Evolutionary conservation across 495 filamentous ascomycete species (phyloP).

Genomic region (Parathielavia hyrcaniae): DNA sequence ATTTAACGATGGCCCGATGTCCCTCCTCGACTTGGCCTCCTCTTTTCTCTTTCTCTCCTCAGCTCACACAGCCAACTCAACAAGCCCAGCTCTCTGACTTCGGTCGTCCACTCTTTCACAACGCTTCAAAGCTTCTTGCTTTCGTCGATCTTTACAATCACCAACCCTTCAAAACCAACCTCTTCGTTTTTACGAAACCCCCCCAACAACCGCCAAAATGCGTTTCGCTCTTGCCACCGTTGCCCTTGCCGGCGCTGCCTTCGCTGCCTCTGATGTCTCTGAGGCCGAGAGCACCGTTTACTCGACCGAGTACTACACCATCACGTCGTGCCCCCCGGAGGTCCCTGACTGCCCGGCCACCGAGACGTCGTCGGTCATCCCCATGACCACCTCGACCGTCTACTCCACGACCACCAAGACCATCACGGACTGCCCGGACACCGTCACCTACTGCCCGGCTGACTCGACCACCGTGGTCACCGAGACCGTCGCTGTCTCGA

Average conservation of each 20-base stretch:
- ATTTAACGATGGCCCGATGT: constrained; percentile 30
- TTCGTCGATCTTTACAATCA: constrained; percentile 34
- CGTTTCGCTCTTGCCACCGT: constrained; percentile 45
- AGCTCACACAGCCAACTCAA: constrained; percentile 48
- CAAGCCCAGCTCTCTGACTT: constrained; percentile 48
- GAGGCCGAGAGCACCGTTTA: constrained; percentile 44
- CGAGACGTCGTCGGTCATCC: constrained; percentile 39
- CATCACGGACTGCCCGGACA: constrained; percentile 55
- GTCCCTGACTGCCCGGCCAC: constrained; percentile 51
- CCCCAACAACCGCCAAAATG: constrained; percentile 47
- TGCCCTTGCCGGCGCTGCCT: constrained; percentile 48
- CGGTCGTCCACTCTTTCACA: constrained; percentile 56
- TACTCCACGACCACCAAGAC: constrained; percentile 51
- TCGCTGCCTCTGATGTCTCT: constrained; percentile 25
- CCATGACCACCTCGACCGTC: constrained; percentile 38
- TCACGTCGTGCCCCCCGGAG: constrained; percentile 48
- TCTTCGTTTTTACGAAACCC: constrained; percentile 33
- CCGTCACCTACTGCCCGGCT: constrained; percentile 56
- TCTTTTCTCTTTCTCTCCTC: constrained; percentile 37
- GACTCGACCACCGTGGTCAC: constrained; percentile 37
- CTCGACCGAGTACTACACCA: constrained; percentile 50
- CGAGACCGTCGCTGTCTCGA: constrained; percentile 31
- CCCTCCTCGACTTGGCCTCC: constrained; percentile 24
- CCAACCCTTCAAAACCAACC: constrained; percentile 23
- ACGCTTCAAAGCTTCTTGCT: constrained; percentile 41